Base-by-base conservation (phyloP, 1,284 basidiomycete species). In the Cryptococcus sp. region DNA sequence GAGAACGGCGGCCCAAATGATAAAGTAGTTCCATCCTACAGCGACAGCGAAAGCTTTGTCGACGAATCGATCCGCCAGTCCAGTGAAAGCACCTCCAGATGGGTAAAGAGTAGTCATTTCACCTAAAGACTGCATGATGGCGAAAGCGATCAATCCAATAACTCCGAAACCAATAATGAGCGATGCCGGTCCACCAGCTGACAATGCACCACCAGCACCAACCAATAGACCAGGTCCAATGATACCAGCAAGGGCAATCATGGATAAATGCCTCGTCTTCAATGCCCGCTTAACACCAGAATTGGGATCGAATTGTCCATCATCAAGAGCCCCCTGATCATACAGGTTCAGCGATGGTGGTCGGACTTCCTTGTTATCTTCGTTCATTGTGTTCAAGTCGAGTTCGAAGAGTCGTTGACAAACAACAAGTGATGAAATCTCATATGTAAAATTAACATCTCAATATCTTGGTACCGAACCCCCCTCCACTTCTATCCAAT, bases 221-320 rank as follows among this genome's bases (percentile, higher is more conserved):
- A 91, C 78, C 76, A 91, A 90, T 24, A 88, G 78, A 64, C 86
- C 86, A 1, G 86, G 87, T 9, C 59, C 59, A 24, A 59, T 59
- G 21, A 57, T 56, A 44, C 66, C 66, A 2, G 64, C 64, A 2
- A 67, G 49, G n/a, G 64, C 62, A 22, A 67, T 59, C 64, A 67
- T 67, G 18, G 57, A 62, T 9, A 67, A 31, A 40, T 67, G 64
- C 13, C 64, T 49, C 50, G 64, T 63, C 4, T 28, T 21, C 9
- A 66, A 55, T 14, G 62, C 64, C 7, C 61, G 50, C 36, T 50
- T 52, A 19, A 43, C 41, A 13, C 41, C 41, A 9, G 41, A 43
- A 21, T 43, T 19, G 5, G 41, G 41, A 21, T 43, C 41, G 23
- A 43, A 19, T 14, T 23, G 21, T 21, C 13, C 13, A 43, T 43